A percentile compares a stretch with the other conserved stretches of the same genome.
Conservation (phyloP, 1,284 basidiomycete genomes). For the Singerocomus inundabilis region DNA sequence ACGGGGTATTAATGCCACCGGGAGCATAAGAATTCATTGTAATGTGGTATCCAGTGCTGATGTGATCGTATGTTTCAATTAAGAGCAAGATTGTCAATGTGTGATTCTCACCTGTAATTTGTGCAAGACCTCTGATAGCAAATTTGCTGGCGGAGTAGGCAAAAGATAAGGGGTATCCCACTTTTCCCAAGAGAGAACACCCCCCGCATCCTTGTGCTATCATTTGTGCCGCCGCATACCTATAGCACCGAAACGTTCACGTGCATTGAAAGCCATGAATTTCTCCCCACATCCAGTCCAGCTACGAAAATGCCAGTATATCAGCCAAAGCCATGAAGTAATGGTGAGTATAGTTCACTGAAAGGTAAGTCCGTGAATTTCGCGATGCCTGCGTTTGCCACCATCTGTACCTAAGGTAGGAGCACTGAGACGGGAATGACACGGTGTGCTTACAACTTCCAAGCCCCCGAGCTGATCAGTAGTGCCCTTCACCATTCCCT, state of each 20-base stretch:
- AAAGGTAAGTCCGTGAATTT: background rate
- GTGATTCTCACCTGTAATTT: slow-evolving; percentile 16
- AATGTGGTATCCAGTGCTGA: slow-evolving; percentile 26
- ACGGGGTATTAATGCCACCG: slow-evolving; percentile 9
- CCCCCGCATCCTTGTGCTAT: slow-evolving; percentile 36
- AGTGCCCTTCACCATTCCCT: slow-evolving; percentile 3
- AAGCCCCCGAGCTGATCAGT: slow-evolving; percentile 5
- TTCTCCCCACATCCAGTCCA: slow-evolving; percentile 21
- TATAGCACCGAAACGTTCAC: slow-evolving; percentile 34
- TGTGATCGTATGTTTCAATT: background rate
- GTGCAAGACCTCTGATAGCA: slow-evolving; percentile 32
- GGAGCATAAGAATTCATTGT: slow-evolving; percentile 26
- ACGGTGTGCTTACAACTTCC: slow-evolving; percentile 7
- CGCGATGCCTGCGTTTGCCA: slow-evolving; percentile 12
- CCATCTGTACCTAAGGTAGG: slow-evolving; percentile 14
- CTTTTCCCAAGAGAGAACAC: slow-evolving; percentile 26
- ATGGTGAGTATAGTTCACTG: background rate
- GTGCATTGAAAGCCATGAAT: slow-evolving; percentile 26
- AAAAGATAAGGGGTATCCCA: background rate
- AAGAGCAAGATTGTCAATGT: background rate
- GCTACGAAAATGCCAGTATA: slow-evolving; percentile 6
- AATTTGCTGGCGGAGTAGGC: slow-evolving; percentile 33
- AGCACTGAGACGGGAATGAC: too few species aligned
- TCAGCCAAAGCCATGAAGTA: background rate
- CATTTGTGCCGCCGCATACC: slow-evolving; percentile 34